phyloP scores from a whole-genome alignment of 495 filamentous ascomycete genomes.

The Terfezia claveryi region DNA sequence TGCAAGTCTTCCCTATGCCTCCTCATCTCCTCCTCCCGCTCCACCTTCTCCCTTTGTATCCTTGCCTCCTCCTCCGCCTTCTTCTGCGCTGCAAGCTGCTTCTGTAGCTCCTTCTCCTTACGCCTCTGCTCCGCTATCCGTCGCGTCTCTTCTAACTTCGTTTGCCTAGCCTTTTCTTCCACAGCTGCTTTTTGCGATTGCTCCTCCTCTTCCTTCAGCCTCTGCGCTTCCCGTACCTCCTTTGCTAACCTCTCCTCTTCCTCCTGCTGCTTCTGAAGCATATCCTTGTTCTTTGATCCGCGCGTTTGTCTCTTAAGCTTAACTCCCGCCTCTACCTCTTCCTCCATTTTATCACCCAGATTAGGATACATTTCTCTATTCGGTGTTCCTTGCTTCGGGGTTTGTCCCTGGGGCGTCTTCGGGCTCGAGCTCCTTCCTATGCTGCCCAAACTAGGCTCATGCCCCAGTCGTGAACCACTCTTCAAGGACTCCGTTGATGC shows the following conservation, averaged over 20 bases:
- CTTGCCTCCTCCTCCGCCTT: conserved; percentile 9
- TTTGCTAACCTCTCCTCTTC: conserved; percentile 29
- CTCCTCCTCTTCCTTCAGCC: neutral
- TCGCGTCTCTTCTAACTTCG: conserved; percentile 21
- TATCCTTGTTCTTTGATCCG: conserved; percentile 41
- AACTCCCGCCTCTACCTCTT: neutral
- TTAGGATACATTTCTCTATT: no score
- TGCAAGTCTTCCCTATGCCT: conserved; percentile 7
- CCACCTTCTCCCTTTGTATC: conserved; percentile 10
- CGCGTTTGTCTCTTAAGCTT: neutral
- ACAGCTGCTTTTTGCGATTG: neutral
- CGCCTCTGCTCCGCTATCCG: neutral
- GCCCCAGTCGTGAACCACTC: no score
- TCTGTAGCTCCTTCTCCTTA: conserved; percentile 15
- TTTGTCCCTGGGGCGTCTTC: no score
- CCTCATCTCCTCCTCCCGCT: conserved; percentile 13
- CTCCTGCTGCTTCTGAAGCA: conserved; percentile 55
- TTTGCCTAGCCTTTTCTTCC: conserved; percentile 27
- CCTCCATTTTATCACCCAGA: no score
- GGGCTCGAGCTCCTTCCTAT: neutral
- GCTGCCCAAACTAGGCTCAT: neutral
- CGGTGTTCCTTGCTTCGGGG: no score
- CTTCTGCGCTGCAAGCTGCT: conserved; percentile 20
- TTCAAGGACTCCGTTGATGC: no score
- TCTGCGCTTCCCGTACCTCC: neutral